Evolutionary conservation across 106 monocot genomes (phyloP).

Genomic region (Allium cepa): DNA sequence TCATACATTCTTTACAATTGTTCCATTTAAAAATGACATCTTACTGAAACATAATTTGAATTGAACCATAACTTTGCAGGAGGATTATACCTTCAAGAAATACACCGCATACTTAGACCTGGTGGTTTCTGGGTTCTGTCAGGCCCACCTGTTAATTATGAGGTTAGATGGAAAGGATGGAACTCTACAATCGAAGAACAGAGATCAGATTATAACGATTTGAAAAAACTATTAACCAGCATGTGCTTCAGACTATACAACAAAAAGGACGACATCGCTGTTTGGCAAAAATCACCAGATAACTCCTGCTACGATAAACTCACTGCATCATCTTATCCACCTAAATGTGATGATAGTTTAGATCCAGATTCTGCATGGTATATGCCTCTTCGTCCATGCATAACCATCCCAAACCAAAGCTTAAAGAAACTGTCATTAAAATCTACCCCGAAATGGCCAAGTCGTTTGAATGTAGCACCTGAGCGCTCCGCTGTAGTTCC

Average conservation of each 20-base stretch:
- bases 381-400: conserved; percentile 54
- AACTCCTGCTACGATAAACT: conserved; percentile 49
- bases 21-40: not conserved
- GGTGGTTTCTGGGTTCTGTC: conserved; percentile 91
- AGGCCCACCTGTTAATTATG: conserved; percentile 76
- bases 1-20: not conserved
- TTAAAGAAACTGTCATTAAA: conserved; percentile 49
- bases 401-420: conserved; percentile 32
- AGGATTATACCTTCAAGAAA: conserved; percentile 69
- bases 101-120: conserved; percentile 70
- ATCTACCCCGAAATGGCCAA: conserved; percentile 71
- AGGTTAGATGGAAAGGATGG: conserved; percentile 79
- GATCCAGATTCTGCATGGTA: conserved; percentile 86
- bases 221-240: conserved; percentile 63
- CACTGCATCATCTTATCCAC: conserved; percentile 42
- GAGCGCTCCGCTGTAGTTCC: conserved; percentile 51
- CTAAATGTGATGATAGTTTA: conserved; percentile 75
- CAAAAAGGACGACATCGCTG: conserved; percentile 74
- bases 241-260: conserved; percentile 86
- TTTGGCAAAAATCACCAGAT: conserved; percentile 72
- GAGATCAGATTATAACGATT: conserved; percentile 55
- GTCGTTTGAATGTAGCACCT: conserved; percentile 39
- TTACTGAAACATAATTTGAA: not conserved
- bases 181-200: conserved; percentile 71
- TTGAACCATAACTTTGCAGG: conserved; percentile 24